Base-by-base conservation (phyloP, 2,329 filamentous ascomycete species). In the Scedosporium minutisporum region DNA sequence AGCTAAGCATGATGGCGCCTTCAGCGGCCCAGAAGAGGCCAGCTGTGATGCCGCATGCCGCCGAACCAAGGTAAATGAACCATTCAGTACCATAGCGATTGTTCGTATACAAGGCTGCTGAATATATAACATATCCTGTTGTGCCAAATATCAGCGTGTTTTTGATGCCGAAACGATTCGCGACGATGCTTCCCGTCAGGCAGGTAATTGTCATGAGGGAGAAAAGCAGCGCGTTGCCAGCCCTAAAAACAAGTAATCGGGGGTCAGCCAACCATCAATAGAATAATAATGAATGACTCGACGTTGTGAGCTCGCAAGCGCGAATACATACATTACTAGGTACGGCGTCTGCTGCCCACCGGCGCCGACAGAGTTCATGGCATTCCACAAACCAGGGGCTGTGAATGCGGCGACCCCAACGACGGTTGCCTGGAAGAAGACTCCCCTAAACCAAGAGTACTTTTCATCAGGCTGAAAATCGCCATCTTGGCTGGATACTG, bases 331-430 rank as follows among this genome's bases (percentile, higher is more conserved):
- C 27, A 29, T 29, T 29, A 60, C 58, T 2, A 83, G 74, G 60
- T 76, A 83, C 0, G 80, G 80, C 57, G 77, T 74, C 63, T 82
- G 77, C 1, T 78, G 78, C 27, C 81, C 81, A 46, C 81, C 81
- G 1, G 80, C 81, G 16, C 81, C 81, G 4, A 82, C 71, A 1
- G 75, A 72, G 64, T 80, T 82, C 78, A 83, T 82, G 1, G 81
- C 81, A 67, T 82, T 83, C 81, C 82, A 84, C 3, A 84, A 69
- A 0, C 78, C 78, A 0, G 78, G 78, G 0, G 77, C 77, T 42
- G 80, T 71, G 66, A 82, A 83, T 1, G 79, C 81, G 0, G 82
- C 80, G 14, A 73, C 74, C 12, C 81, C 81, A 57, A 82, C 81
- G 16, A 83, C 73, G 58, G 77, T 78, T 46, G 80, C 80, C 67